Base-by-base conservation (phyloP, 2,329 filamentous ascomycete genomes). In the Colletotrichum sp. region DNA sequence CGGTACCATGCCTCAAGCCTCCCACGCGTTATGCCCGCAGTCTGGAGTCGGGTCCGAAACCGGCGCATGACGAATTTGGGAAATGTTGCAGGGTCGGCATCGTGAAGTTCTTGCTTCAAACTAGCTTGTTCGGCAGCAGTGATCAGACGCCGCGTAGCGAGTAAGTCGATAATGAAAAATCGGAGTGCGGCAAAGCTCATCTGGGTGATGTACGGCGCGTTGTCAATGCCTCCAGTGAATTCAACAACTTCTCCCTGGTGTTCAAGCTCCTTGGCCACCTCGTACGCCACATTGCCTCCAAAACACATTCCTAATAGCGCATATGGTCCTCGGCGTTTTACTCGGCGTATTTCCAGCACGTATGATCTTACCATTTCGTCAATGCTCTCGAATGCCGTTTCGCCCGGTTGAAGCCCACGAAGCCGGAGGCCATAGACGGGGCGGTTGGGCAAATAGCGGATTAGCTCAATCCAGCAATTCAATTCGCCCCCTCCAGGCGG, bases 111-210 rank as follows among this genome's bases (percentile, higher is more conserved):
- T 5, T 60, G 26, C 32, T 60, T 69, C 32, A 69, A 24, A 9
- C 8, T 16, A 16, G 10, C 8, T 9, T 24, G 21, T 13, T 69
- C 52, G 30, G 21, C 12, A 18, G 49, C 15, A 9, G 68, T 64
- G 8, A 71, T 64, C 18, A 71, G 39, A 9, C 59, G 68, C 12
- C 68, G 30, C 26, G 68, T 52, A 9, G 59, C 13, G 24, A 71
- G 59, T 26, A 71, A 36, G n/a, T 71, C 68, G 59, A 71, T 13
- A 44, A 71, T 71, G 32, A 71, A 71, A 10, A 71, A 71, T n/a
- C 68, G 57, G 26, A 71, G 68, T 16, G 68, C 24, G 15, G 68
- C 36, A 21, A 71, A 71, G 39, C 68, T 71, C 68, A 71, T 71
- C 32, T 71, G 59, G n/a, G 24, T 7, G 59, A 71, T 71, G 36